These are phyloP conservation scores for Hanseniaspora vineae DNA, from an alignment of 805 yeast species.

Conservation along the genomic window DNA sequence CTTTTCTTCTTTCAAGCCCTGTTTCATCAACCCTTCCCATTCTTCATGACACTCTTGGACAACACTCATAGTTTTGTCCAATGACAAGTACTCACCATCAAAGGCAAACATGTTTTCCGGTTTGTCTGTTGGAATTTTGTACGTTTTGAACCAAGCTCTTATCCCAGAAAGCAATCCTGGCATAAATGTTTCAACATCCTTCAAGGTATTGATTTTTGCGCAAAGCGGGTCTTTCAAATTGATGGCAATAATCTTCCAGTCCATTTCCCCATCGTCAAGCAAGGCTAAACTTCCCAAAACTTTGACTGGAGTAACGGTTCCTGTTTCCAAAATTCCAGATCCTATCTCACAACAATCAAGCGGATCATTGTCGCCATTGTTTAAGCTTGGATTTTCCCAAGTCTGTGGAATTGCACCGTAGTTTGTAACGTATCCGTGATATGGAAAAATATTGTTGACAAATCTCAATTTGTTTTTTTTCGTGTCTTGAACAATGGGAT, in stretches of 20 bases:
- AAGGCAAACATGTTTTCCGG: constrained; percentile 65
- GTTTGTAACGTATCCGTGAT: constrained; percentile 96
- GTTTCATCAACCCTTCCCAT: constrained; percentile 47
- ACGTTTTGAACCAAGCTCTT: constrained; percentile 69
- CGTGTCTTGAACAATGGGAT: constrained; percentile 95
- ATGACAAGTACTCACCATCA: constrained; percentile 50
- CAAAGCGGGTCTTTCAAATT: constrained; percentile 57
- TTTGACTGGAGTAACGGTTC: constrained; percentile 54
- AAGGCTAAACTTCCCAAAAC: constrained; percentile 66
- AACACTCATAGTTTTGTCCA: constrained; percentile 43
- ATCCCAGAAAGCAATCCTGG: constrained; percentile 64
- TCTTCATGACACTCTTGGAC: constrained; percentile 53
- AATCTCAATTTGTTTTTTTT: constrained; percentile 94
- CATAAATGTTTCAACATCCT: constrained; percentile 52
- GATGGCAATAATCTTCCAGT: constrained; percentile 80
- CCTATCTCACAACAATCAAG: constrained; percentile 91
- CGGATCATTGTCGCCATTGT: constrained; percentile 86
- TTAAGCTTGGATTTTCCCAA: constrained; percentile 51
- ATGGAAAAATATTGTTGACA: constrained; percentile 96
- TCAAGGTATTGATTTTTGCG: constrained; percentile 41
- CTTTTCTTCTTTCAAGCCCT: neutral
- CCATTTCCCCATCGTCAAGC: constrained; percentile 90
- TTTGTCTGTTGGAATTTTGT: constrained; percentile 75
- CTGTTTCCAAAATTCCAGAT: constrained; percentile 31
- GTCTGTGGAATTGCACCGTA: constrained; percentile 98